phyloP scores from a whole-genome alignment of 1,139 yeast species.

The Blastobotrys elegans region DNA sequence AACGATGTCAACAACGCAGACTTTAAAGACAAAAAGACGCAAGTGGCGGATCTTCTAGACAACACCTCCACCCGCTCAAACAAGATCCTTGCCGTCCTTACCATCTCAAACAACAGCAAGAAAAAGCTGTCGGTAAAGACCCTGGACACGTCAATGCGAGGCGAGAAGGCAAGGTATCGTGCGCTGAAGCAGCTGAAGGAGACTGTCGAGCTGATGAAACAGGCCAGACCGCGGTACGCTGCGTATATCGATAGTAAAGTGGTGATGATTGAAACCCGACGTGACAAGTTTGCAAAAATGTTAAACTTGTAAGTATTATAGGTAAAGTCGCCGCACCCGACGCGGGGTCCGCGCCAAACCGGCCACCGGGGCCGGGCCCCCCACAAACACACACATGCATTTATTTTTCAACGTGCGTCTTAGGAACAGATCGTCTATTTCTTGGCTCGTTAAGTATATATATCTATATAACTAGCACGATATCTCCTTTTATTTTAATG shows the following conservation, averaged over 20 bases:
- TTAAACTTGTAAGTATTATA: background rate
- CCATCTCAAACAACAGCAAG: background rate
- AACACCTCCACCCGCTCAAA: background rate
- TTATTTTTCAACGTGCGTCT: background rate
- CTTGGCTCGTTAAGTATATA: background rate
- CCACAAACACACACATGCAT: too few species aligned
- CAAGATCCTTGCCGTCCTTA: background rate
- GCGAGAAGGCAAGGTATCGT: background rate
- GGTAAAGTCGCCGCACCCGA: background rate
- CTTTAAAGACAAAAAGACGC: background rate
- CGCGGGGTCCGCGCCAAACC: background rate
- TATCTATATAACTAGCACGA: background rate
- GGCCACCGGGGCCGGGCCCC: too few species aligned
- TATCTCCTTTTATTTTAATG: background rate
- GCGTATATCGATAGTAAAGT: constrained; percentile 4
- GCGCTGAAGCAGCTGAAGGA: background rate
- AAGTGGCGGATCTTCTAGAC: background rate
- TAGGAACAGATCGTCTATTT: background rate
- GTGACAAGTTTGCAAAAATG: background rate
- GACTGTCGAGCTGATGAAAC: background rate
- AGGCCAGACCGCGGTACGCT: constrained; percentile 2
- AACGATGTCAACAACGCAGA: constrained; percentile 3
- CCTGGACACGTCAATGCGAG: background rate
- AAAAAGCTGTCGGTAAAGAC: background rate
- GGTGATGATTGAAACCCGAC: background rate